A percentile compares a stretch with the other conserved stretches of the same genome.
phyloP scores from a whole-genome alignment of 2,329 filamentous ascomycete genomes.

The Xylaria sp. region DNA sequence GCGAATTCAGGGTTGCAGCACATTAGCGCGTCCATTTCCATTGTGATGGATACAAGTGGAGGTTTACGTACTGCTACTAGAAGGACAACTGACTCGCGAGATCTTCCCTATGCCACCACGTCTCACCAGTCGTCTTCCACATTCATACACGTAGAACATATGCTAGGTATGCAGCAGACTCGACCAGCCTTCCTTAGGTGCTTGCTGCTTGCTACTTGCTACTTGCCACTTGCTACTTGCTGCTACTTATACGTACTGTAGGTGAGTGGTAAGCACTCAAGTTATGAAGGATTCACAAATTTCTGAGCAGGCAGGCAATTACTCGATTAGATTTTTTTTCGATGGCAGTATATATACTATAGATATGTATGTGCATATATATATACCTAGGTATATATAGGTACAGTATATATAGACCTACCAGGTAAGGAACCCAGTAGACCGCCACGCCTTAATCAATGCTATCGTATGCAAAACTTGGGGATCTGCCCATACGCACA shows the following conservation, averaged over 20 bases:
- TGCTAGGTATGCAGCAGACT: too few species aligned
- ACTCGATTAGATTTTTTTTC: too few species aligned
- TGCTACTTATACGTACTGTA: too few species aligned
- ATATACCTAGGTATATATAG: too few species aligned
- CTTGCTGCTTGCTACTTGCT: too few species aligned
- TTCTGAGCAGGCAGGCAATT: too few species aligned
- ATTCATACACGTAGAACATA: too few species aligned
- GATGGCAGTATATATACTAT: not conserved
- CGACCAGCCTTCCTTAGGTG: too few species aligned
- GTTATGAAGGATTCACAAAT: not conserved
- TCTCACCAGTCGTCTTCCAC: too few species aligned
- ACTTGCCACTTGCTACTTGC: too few species aligned
- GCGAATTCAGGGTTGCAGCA: conserved; percentile 20
- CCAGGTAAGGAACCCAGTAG: not conserved
- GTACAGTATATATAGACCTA: not conserved
- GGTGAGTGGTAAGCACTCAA: not conserved
- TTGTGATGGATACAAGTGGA: conserved; percentile 12
- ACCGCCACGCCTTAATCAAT: too few species aligned
- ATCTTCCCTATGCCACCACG: too few species aligned
- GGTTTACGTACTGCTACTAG: not conserved
- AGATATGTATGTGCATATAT: not conserved
- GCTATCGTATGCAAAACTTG: conserved; percentile 9
- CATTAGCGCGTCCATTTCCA: conserved; percentile 24
- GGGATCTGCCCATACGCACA: not conserved
- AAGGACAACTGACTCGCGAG: conserved; percentile 18